These are phyloP conservation scores for Microthlaspi erraticum DNA, from an alignment of 345 rosid species.

Conservation along the genomic window DNA sequence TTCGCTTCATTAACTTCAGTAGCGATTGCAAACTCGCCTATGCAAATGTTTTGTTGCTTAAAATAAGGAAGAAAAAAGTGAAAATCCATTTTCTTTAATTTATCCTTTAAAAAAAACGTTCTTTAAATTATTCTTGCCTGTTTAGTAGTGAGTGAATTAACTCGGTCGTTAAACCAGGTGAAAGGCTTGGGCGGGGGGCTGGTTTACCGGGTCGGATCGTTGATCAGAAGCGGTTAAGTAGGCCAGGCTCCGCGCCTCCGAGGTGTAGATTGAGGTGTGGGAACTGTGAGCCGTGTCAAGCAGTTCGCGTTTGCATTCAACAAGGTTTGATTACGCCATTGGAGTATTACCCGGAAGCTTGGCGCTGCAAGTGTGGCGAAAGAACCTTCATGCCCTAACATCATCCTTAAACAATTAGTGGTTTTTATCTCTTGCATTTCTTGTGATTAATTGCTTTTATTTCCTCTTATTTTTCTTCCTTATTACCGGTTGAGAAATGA, in stretches of 20 bases:
- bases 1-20: not conserved
- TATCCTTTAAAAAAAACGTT: no score
- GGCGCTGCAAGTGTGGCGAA: slow-evolving; percentile 96
- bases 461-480: not conserved
- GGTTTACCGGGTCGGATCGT: slow-evolving; percentile 30
- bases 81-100: not conserved
- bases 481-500: not conserved
- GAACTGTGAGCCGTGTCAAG: slow-evolving; percentile 69
- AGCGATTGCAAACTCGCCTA: not conserved
- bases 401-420: not conserved
- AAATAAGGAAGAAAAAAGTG: not conserved
- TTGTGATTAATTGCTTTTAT: slow-evolving; percentile 11
- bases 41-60: not conserved
- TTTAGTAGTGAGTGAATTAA: slow-evolving; percentile 7
- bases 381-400: slow-evolving; percentile 72
- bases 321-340: slow-evolving; percentile 58
- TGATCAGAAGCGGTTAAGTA: slow-evolving; percentile 51
- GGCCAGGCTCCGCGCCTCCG: slow-evolving; percentile 77
- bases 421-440: not conserved
- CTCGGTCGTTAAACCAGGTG: slow-evolving; percentile 34
- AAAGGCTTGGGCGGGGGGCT: slow-evolving; percentile 37
- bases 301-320: slow-evolving; percentile 82
- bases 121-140: not conserved
- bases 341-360: slow-evolving; percentile 95
- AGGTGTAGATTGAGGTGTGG: slow-evolving; percentile 83